Evolutionary conservation across 768 basidiomycete genomes (phyloP), one percentile per base, ranked within the genome.

Genomic region (Chalciporus pseudorubinellus): DNA sequence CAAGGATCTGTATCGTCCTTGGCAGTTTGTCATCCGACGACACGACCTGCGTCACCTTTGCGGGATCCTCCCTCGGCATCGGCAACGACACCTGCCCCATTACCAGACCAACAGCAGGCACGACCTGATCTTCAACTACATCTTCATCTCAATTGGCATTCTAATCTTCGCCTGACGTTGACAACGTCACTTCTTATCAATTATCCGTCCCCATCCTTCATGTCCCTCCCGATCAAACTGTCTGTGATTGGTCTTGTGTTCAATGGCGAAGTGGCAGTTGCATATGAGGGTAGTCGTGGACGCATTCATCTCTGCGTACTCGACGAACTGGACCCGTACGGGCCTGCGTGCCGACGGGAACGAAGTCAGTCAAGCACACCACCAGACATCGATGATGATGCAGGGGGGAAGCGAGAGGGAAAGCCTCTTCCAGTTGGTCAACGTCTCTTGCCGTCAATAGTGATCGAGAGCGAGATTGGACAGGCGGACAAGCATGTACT

Each of bases 391-490:
- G 82, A 86, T 39, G 84, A 85, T n/a, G 84, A 85, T 16, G 64
- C 68, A 10, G 70, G 66, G 6, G 72, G 73, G 33, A 68, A 68
- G 36, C 74, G 79, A 14, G 70, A 77, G 0, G 70, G 77, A 9
- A 92, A 92, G 61, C 85, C 84, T 22, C 72, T 89, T 12, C 88
- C 90, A 1, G 77, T 89, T 6, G 93, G 95, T 0, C 85, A 89
- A 59, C 79, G 93, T 24, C 71, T 99, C 13, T 73, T 99, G 19
- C 92, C 92, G 0, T 82, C 83, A 12, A 91, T 97, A 39, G 81
- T 85, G 59, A 95, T 98, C 69, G 95, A 98, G 71, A 93, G 90
- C 62, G 95, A 98, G 74, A 95, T 98, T 45, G 95, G 95, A 3
- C 91, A 98, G 74, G 75, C 86, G 42, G 94, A 98, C 66, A 95